Base-by-base conservation (phyloP, 495 filamentous ascomycete species). In the Aspergillus hancockii region DNA sequence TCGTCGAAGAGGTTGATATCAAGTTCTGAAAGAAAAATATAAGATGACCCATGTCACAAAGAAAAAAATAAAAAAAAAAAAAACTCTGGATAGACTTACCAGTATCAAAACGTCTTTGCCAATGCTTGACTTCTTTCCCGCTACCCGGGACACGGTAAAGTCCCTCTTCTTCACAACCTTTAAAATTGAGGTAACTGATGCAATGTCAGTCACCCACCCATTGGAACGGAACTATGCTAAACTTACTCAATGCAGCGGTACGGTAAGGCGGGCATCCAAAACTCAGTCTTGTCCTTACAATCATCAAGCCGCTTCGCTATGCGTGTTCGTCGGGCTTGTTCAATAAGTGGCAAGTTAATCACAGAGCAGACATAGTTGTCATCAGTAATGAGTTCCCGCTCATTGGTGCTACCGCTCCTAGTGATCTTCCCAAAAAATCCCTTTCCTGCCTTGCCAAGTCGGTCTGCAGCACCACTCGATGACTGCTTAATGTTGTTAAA, bases 201-300 rank as follows among this genome's bases (percentile, higher is more conserved):
- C 21, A 51, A 47, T 5, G 52, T 68, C 58, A 71, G 63, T 55
- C 25, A 54, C 31, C 36, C 47, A 23, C 28, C 40, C 32, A 55
- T 21, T 32, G 13, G 21, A 41, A 22, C 23, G 46, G 8, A 55
- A 23, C 43, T 50, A 40, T 12, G 30, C 1, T 32, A 2, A 23
- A 77, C 83, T 72, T 71, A 86, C 81, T 97, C 92, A 62, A 97
- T 94, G 28, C 89, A 93, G 52, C 92, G 81, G 84, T 92, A 96
- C 0, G 92, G 92, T 49, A 97, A 85, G 18, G 91, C 89, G 0
- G 92, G 92, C 91, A 97, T 94, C 92, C 92, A 97, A 67, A 93
- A 97, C 65, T 96, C 92, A 0, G 92, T 96, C 80, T 96, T 96
- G 66, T 97, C 92, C 46, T 85, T 79, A 16, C 90, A 95, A 55